Evolutionary conservation across 2,329 filamentous ascomycete species (phyloP).

Genomic region (Pseudocercospora musae): DNA sequence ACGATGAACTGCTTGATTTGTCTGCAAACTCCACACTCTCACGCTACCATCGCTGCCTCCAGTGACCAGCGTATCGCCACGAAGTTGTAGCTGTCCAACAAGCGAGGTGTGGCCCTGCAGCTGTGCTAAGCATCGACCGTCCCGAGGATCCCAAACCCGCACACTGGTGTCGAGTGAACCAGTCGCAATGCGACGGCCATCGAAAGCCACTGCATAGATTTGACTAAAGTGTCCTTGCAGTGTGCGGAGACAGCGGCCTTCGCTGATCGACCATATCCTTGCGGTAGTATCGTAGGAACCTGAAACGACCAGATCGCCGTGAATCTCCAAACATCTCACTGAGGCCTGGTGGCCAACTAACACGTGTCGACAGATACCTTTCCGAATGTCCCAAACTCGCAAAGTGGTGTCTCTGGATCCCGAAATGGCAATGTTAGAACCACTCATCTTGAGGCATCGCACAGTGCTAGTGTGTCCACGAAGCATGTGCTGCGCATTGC

Average conservation of each 20-base stretch:
- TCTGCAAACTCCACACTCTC: slow-evolving; percentile 89
- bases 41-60: slow-evolving; percentile 96
- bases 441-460: slow-evolving; percentile 95
- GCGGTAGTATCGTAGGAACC: slow-evolving; percentile 97
- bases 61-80: slow-evolving; percentile 89
- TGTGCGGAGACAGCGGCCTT: slow-evolving; percentile 86
- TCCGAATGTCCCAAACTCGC: slow-evolving; percentile 88
- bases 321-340: slow-evolving; percentile 90
- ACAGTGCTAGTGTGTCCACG: slow-evolving; percentile 96
- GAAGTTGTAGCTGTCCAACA: slow-evolving; percentile 94
- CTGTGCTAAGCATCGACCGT: slow-evolving; percentile 73
- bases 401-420: slow-evolving; percentile 93
- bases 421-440: slow-evolving; percentile 89
- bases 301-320: slow-evolving; percentile 95
- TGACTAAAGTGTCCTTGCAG: slow-evolving; percentile 95
- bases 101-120: slow-evolving; percentile 95
- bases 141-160: slow-evolving; percentile 75
- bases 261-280: slow-evolving; percentile 95
- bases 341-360: slow-evolving; percentile 93
- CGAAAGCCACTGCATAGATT: slow-evolving; percentile 97
- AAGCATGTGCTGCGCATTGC: slow-evolving; percentile 73
- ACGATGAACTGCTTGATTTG: slow-evolving; percentile 87
- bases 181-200: slow-evolving; percentile 87
- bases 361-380: slow-evolving; percentile 84
- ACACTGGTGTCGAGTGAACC: slow-evolving; percentile 96